Conservation (phyloP, 2,329 filamentous ascomycete genomes). For the Calycina herbarum region DNA sequence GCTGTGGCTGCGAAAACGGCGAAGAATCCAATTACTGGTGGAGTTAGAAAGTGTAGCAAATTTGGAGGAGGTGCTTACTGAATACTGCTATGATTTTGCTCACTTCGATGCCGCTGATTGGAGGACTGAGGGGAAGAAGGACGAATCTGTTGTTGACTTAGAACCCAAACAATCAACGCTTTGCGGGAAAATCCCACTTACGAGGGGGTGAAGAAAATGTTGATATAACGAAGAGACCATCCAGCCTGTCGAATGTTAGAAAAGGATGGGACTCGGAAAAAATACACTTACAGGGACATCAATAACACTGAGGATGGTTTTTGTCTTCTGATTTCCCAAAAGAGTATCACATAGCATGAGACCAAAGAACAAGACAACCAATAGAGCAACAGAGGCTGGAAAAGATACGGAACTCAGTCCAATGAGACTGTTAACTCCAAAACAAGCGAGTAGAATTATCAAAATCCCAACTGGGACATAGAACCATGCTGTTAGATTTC, state of each 20-base stretch:
- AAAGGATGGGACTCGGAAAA: conserved; percentile 8
- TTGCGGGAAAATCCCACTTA: conserved; percentile 16
- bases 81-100: conserved; percentile 61
- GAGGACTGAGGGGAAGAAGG: conserved; percentile 55
- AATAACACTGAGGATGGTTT: conserved; percentile 48
- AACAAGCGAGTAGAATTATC: conserved; percentile 42
- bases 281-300: conserved; percentile 50
- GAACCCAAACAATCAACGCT: background rate
- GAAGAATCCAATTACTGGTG: conserved; percentile 54
- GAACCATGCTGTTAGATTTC: conserved; percentile 47
- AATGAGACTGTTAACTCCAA: conserved; percentile 44
- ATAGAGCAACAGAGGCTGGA: conserved; percentile 59
- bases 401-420: conserved; percentile 52
- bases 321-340: conserved; percentile 51
- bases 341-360: conserved; percentile 49
- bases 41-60: background rate
- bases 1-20: conserved; percentile 53
- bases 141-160: conserved; percentile 46
- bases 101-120: conserved; percentile 54
- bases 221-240: conserved; percentile 60
- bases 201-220: conserved; percentile 58
- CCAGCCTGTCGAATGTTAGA: conserved; percentile 45
- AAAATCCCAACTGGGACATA: conserved; percentile 48
- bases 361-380: conserved; percentile 53
- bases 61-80: conserved; percentile 41